phyloP scores from a whole-genome alignment of 495 filamentous ascomycete genomes.

The Parathielavia hyrcaniae region DNA sequence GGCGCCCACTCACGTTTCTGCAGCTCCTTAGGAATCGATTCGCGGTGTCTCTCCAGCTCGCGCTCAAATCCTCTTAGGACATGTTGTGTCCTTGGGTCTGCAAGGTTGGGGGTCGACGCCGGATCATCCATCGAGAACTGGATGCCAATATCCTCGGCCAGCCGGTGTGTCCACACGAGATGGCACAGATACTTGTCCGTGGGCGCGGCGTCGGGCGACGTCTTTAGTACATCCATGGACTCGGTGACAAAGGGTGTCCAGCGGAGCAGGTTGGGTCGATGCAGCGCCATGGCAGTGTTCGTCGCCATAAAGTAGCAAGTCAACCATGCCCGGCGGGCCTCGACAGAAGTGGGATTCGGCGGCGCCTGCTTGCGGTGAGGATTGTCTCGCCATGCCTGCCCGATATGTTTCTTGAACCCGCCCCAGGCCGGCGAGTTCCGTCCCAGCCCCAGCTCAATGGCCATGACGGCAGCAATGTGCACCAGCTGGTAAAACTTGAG shows the following conservation, averaged over 20 bases:
- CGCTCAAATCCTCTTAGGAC: conserved; percentile 69
- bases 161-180: conserved; percentile 67
- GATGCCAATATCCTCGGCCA: conserved; percentile 73
- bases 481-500: conserved; percentile 87
- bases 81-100: conserved; percentile 68
- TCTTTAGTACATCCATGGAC: conserved; percentile 67
- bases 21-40: conserved; percentile 45
- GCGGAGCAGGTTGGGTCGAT: conserved; percentile 73
- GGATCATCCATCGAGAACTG: conserved; percentile 75
- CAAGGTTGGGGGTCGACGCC: conserved; percentile 55
- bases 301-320: conserved; percentile 70
- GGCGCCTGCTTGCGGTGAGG: conserved; percentile 44
- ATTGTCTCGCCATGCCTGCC: conserved; percentile 42
- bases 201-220: conserved; percentile 60
- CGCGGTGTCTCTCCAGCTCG: conserved; percentile 63
- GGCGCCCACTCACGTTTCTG: conserved; percentile 39
- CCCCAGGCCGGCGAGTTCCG: conserved; percentile 41
- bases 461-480: conserved; percentile 77
- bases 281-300: conserved; percentile 69
- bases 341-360: conserved; percentile 59
- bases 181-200: conserved; percentile 70
- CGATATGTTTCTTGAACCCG: conserved; percentile 34
- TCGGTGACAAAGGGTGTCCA: conserved; percentile 85
- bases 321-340: conserved; percentile 72
- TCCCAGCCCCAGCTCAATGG: conserved; percentile 80